Evolutionary conservation across 139 green algal genomes (phyloP), one percentile per base, ranked within the genome.

Genomic region (Chlorella ohadii): DNA sequence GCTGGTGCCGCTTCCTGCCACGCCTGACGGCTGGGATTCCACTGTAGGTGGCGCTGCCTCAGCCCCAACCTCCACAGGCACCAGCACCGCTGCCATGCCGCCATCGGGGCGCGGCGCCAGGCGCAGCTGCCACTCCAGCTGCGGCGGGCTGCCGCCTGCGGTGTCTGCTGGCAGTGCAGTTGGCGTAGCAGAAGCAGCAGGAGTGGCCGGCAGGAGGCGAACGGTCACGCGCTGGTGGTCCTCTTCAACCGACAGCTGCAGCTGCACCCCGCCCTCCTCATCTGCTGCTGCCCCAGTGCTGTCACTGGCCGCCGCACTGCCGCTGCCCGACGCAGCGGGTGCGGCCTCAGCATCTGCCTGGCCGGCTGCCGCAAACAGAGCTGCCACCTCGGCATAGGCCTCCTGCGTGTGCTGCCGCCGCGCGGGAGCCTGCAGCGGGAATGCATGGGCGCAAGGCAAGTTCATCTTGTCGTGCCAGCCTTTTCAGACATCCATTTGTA

Each of bases 361-460:
- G 39, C 16, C 78, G 1, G 78, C 78, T 0, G 63, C n/a, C 1
- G 78, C 78, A 83, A 83, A 83, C 13, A 27, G 31, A 5, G 47
- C 64, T 4, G 63, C 63, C 19, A 83, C 78, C 22, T 66, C 5
- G 2, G 64, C 78, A 28, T 83, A 83, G n/a, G 51, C 17, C 36
- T 68, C 15, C 47, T 82, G 61, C 31, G 85, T 86, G 64, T 55
- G 44, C 9, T 79, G 41, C 2, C 79, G 61, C 33, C 85, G 44
- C 22, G 72, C 79, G 20, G 85, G 85, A 28, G 85, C 85, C 85
- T 59, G 51, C 51, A 22, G 51, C 44, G 44, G 44, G 44, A 51
- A n/a, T n/a, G n/a, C n/a, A n/a, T n/a, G n/a, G n/a, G n/a, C n/a
- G n/a, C n/a, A n/a, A n/a, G n/a, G n/a, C n/a, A n/a, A n/a, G n/a